Evolutionary conservation across 1,284 basidiomycete species (phyloP), one percentile per base, ranked within the genome.

Genomic region (Ceratobasidium sp.): DNA sequence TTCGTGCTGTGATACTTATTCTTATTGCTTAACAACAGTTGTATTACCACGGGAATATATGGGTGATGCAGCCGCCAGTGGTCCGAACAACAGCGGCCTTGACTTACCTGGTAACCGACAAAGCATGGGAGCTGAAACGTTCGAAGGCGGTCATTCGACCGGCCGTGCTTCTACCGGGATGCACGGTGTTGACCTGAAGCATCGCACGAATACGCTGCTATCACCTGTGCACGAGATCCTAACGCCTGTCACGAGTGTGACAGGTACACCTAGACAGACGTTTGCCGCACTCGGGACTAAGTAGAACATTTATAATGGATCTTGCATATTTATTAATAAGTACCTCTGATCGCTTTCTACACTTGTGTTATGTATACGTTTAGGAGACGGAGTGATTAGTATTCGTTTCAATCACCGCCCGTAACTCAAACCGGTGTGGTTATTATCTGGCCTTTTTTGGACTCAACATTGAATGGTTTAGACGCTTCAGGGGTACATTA

Each of bases 211-310:
- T 56, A 75, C 74, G 4, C 15, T 75, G 8, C 35, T 75, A 33
- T 75, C 74, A 2, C 74, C 74, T 3, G 74, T 75, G n/a, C 74
- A 58, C 26, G 74, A 75, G n/a, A 53, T 75, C 13, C 42, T 75
- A 6, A 75, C 74, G 1, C 74, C 74, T 11, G 74, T 75, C 20
- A 75, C 74, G 11, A 75, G 74, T 35, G 63, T 75, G 1, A 58
- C 61, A 2, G 74, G 63, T 26, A 66, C 74, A 6, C 74, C 74
- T 37, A 5, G 63, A 58, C 47, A 51, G 6, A 75, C 74, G n/a
- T 75, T 75, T 47, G 39, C 33, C 42, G 61, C 61, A 15, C 37
- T 66, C 15, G 69, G 69, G 20, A 23, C 58, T 23, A 37, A 63
- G 58, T 63, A 63, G 60, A 63, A 37, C 37, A 63, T 63, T 42